These are phyloP conservation scores for Talaromyces ruber DNA, from an alignment of 495 filamentous ascomycete species.

Conservation along the genomic window DNA sequence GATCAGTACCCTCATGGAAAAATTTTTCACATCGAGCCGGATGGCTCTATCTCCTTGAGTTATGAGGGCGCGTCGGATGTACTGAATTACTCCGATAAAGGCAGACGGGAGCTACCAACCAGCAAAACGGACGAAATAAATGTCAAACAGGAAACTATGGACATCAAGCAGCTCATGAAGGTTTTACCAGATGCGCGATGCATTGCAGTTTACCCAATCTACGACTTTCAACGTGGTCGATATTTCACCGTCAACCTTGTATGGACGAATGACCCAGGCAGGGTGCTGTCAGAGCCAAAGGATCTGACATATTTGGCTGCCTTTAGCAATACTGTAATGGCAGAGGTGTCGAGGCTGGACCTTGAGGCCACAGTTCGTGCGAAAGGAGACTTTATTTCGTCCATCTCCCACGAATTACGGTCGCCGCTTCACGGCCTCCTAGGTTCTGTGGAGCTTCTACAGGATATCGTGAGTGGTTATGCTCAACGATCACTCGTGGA, in stretches of 20 bases:
- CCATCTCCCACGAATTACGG: not conserved
- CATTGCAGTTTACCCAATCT: constrained; percentile 27
- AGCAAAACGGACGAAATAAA: not conserved
- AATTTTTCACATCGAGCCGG: not conserved
- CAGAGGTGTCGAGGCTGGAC: not conserved
- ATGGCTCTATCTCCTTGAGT: not conserved
- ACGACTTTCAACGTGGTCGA: not conserved
- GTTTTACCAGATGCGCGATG: constrained; percentile 19
- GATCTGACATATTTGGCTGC: not conserved
- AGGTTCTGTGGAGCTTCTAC: not conserved
- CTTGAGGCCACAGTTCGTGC: not conserved
- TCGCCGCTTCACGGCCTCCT: not conserved
- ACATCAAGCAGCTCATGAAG: constrained; percentile 18
- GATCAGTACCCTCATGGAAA: not conserved
- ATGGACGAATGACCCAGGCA: not conserved
- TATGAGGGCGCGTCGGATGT: not conserved
- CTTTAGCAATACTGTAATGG: not conserved
- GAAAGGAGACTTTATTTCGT: not conserved
- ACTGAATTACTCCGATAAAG: not conserved
- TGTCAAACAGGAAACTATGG: constrained; percentile 16
- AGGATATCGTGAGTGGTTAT: constrained; percentile 43
- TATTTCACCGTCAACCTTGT: not conserved
- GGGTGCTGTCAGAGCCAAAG: not conserved
- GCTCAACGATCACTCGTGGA: constrained; percentile 48
- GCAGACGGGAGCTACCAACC: not conserved